Evolutionary conservation across 176 grass and related monocot genomes (phyloP), one percentile per base, ranked within the genome.

Genomic region (Leersia perrieri): DNA sequence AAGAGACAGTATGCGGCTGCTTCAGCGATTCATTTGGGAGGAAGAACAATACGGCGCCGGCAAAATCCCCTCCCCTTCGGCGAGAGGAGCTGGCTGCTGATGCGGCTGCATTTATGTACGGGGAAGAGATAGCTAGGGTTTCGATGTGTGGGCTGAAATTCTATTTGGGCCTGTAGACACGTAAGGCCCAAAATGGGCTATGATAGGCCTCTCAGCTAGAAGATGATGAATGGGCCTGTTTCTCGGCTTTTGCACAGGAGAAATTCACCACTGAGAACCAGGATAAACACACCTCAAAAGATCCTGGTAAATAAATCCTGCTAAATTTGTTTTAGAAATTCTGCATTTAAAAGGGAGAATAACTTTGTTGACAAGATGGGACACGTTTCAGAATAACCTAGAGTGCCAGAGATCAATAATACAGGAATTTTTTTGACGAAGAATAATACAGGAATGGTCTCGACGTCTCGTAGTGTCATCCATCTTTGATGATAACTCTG

Each of bases 71-170:
- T 10, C 22, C 7, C 8, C 8, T 11, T 78, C 27, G 9, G 18
- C 16, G 45, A 20, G 45, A 20, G 35, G n/a, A 38, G 3, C 1
- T 61, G n/a, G 55, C 13, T 55, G 55, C 16, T 16, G 35, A 29
- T 9, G 70, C 36, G 27, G 44, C 33, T 22, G 13, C 28, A 81
- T 86, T 86, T 86, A 81, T 40, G 0, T 2, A 20, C 13, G 22
- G 42, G 4, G 2, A 41, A 41, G 73, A 63, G 55, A 27, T 28
- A 20, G 0, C 47, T 86, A 86, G 77, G 84, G 62, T 75, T 80
- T 80, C 22, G 8, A 36, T 13, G 31, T 30, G 35, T 79, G 42
- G 27, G 5, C 9, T 51, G 70, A 2, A 7, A 73, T 5, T 15
- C 22, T 33, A 2, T 1, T 20, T 73, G 77, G 64, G 44, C 61